These are phyloP conservation scores for Nicotiana benthamiana DNA, from an alignment of 257 asterid genomes.

Conservation along the genomic window DNA sequence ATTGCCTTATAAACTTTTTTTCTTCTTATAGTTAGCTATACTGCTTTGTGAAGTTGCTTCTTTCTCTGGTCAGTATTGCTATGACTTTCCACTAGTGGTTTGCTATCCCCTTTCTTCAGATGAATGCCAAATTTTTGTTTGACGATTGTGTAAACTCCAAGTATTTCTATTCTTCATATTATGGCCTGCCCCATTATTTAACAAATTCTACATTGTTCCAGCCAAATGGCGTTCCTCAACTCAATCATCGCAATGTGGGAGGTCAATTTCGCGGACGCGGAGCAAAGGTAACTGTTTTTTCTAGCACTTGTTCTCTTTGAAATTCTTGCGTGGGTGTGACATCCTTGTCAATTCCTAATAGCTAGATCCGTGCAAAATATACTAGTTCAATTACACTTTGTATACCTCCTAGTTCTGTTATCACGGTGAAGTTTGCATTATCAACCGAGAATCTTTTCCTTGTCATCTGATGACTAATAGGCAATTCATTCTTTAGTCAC, in stretches of 20 bases:
- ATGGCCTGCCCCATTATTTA: not conserved
- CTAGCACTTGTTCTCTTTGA: not conserved
- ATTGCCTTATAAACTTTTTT: not conserved
- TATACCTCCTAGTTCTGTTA: not conserved
- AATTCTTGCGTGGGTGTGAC: not conserved
- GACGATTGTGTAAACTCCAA: not conserved
- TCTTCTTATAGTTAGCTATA: not conserved
- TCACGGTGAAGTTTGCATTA: not conserved
- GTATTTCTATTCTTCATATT: not conserved
- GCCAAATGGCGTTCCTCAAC: constrained; percentile 4
- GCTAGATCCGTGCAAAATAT: not conserved
- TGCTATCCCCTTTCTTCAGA: not conserved
- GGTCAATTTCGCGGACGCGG: not conserved
- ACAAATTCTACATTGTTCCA: not conserved
- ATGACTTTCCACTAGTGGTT: not conserved
- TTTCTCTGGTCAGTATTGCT: not conserved
- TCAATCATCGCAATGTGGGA: not conserved
- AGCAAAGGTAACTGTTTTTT: constrained; percentile 1
- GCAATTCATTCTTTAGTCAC: not conserved
- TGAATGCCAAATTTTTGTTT: not conserved
- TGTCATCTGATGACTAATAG: not conserved
- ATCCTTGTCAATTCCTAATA: not conserved
- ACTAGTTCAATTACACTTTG: not conserved
- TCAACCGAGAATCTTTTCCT: not conserved
- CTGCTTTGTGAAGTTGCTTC: not conserved